Evolutionary conservation across 768 basidiomycete genomes (phyloP).

Genomic region (Hygrophorus russula): DNA sequence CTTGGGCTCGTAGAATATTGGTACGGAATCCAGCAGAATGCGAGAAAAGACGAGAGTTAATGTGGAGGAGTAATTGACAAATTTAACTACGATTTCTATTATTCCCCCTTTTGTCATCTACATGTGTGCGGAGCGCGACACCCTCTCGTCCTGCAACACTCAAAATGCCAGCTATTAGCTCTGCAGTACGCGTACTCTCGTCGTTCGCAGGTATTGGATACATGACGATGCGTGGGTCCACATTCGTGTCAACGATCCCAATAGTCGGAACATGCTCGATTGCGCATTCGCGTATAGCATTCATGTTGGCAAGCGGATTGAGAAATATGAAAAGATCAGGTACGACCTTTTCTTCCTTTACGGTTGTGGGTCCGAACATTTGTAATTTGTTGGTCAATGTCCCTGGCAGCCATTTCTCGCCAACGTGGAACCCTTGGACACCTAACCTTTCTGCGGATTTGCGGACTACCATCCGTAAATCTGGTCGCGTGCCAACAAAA

Average conservation of each 20-base stretch:
- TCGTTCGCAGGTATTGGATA: slow-evolving; percentile 99
- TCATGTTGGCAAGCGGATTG: slow-evolving; percentile 77
- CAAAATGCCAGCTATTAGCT: slow-evolving; percentile 81
- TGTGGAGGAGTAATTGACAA: slow-evolving; percentile 10
- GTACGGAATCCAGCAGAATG: slow-evolving; percentile 48
- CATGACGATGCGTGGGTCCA: slow-evolving; percentile 92
- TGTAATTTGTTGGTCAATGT: slow-evolving; percentile 80
- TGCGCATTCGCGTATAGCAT: slow-evolving; percentile 87
- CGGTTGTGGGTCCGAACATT: slow-evolving; percentile 52
- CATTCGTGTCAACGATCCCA: slow-evolving; percentile 90
- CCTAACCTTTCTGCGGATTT: slow-evolving; percentile 76
- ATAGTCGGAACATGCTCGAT: slow-evolving; percentile 86
- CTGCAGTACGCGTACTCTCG: slow-evolving; percentile 84
- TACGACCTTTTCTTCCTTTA: slow-evolving; percentile 40
- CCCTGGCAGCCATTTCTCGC: slow-evolving; percentile 90
- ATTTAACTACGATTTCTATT: slow-evolving; percentile 5
- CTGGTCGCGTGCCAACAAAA: slow-evolving; percentile 82
- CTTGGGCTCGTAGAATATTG: slow-evolving; percentile 43
- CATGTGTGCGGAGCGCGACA: slow-evolving; percentile 32
- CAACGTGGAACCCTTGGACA: slow-evolving; percentile 74
- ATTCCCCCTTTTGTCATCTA: slow-evolving; percentile 15
- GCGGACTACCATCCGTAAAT: slow-evolving; percentile 62
- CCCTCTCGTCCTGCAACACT: slow-evolving; percentile 81
- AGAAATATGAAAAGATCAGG: slow-evolving; percentile 90
- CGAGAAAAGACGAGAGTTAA: slow-evolving; percentile 13